Percentiles rank a stretch among this genome's conserved stretches.
Evolutionary conservation across 768 basidiomycete species (phyloP).

Genomic region (Paxillus ammoniavirescens): DNA sequence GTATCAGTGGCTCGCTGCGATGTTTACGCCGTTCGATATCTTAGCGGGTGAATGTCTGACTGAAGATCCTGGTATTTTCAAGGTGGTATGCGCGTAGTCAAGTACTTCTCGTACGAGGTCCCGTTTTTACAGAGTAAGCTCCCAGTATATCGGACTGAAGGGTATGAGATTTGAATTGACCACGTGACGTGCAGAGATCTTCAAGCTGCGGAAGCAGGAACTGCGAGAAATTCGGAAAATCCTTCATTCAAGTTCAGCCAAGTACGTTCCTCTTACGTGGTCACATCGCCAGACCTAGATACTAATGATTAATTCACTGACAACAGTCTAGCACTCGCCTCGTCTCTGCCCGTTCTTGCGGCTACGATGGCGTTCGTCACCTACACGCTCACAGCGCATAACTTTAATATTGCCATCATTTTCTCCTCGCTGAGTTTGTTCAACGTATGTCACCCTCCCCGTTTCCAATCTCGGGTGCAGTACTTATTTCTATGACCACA

Average conservation of each 20-base stretch:
- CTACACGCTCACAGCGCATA: constrained; percentile 53
- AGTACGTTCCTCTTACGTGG: constrained; percentile 37
- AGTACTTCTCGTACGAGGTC: constrained; percentile 72
- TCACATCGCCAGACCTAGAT: background rate
- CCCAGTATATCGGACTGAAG: background rate
- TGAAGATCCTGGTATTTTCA: too few species aligned
- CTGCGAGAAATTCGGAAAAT: constrained; percentile 56
- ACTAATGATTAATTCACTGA: constrained; percentile 2
- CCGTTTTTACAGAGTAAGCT: constrained; percentile 62
- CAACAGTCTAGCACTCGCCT: constrained; percentile 49
- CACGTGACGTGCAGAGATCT: constrained; percentile 43
- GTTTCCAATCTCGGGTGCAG: too few species aligned
- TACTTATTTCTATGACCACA: background rate
- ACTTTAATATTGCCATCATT: constrained; percentile 64
- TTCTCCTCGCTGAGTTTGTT: constrained; percentile 66
- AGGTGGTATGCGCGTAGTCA: constrained; percentile 71
- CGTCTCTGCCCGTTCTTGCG: constrained; percentile 60
- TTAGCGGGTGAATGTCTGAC: too few species aligned
- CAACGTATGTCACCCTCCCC: constrained; percentile 33
- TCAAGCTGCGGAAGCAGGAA: constrained; percentile 51
- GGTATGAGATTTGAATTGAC: background rate
- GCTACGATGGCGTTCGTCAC: constrained; percentile 67
- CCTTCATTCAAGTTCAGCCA: constrained; percentile 58
- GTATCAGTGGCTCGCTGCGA: constrained; percentile 1
- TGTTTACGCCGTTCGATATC: too few species aligned